Percentiles rank a stretch among this genome's conserved stretches.
Evolutionary conservation across 192 early-diverging fungal species (phyloP).

Genomic region (Coemansia guatemalensis): DNA sequence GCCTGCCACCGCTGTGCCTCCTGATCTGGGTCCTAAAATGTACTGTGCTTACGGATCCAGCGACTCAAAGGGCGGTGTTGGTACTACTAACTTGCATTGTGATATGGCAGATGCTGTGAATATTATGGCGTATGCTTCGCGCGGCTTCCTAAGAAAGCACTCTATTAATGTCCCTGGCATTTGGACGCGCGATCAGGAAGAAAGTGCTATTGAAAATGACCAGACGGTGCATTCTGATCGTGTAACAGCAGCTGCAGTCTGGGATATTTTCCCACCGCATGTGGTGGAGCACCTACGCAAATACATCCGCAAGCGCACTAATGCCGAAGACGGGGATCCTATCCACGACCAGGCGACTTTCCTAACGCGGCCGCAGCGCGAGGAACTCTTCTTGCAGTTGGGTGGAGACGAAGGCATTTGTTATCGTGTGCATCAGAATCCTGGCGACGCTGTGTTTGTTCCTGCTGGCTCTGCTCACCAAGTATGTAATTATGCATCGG

Average conservation of each 20-base stretch:
- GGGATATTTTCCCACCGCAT: conserved; percentile 62
- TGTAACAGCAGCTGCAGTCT: conserved; percentile 28
- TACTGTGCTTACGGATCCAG: conserved; percentile 70
- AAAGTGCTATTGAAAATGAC: no score
- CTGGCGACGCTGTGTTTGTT: conserved; percentile 75
- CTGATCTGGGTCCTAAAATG: conserved; percentile 76
- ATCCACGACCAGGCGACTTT: conserved; percentile 71
- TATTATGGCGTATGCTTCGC: conserved; percentile 62
- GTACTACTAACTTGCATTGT: conserved; percentile 75
- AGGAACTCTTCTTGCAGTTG: conserved; percentile 35
- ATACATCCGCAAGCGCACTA: conserved; percentile 29
- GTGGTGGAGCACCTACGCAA: conserved; percentile 35
- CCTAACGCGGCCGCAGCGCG: conserved; percentile 51
- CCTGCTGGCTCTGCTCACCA: conserved; percentile 78
- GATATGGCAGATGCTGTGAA: conserved; percentile 82
- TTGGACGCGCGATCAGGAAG: conserved; percentile 7
- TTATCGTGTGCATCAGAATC: conserved; percentile 65
- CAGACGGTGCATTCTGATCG: not conserved
- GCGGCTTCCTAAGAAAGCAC: conserved; percentile 10
- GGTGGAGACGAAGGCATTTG: conserved; percentile 26
- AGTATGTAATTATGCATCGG: conserved; percentile 65
- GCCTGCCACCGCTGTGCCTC: conserved; percentile 56
- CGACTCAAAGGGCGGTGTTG: conserved; percentile 50
- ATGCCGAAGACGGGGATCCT: conserved; percentile 42
- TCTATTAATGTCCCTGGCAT: conserved; percentile 16